phyloP scores from a whole-genome alignment of 2,329 filamentous ascomycete species.

The Ceratocystis albifundus region DNA sequence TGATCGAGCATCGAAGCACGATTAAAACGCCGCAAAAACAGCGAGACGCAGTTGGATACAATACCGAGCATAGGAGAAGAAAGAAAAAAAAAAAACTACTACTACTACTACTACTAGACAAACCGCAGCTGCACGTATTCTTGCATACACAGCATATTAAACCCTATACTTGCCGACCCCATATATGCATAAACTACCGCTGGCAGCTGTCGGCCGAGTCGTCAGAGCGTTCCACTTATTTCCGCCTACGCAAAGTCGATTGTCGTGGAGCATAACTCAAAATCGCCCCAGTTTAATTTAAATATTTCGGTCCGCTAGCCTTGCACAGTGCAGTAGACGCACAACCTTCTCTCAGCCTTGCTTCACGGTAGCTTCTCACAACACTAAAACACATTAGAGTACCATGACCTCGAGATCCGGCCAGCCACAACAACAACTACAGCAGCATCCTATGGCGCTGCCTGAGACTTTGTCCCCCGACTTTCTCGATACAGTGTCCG shows the following conservation, averaged over 20 bases:
- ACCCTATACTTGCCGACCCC: not conserved
- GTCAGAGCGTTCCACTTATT: not conserved
- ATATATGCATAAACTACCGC: not conserved
- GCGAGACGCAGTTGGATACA: not conserved
- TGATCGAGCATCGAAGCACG: not conserved
- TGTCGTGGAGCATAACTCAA: too few species aligned
- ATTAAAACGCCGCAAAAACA: not conserved
- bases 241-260: not conserved
- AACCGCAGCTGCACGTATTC: constrained; percentile 1
- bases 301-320: too few species aligned
- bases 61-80: too few species aligned
- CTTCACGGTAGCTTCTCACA: not conserved
- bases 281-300: too few species aligned
- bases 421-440: constrained; percentile 4
- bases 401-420: constrained; percentile 10
- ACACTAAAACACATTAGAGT: not conserved
- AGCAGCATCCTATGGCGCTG: constrained; percentile 38
- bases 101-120: not conserved
- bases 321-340: not conserved
- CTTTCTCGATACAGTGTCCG: constrained; percentile 73
- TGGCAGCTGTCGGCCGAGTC: constrained; percentile 3
- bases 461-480: constrained; percentile 63
- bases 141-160: not conserved
- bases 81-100: not conserved
- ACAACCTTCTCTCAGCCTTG: not conserved